Percentiles rank a stretch among this genome's conserved stretches.
Evolutionary conservation across 75 land plant species (phyloP).

Genomic region (Sequoia sempervirens): DNA sequence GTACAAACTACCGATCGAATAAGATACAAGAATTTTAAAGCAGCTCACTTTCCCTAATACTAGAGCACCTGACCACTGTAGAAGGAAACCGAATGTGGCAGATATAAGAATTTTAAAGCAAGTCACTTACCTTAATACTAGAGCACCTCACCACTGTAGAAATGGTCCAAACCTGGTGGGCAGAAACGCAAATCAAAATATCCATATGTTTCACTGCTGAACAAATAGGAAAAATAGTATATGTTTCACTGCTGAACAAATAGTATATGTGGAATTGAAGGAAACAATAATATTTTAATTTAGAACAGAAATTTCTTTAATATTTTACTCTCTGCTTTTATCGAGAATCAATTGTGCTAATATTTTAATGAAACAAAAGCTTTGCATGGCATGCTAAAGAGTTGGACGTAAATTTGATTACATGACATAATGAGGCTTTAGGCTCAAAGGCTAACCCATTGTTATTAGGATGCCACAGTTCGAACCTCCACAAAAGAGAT

Average conservation of each 20-base stretch:
- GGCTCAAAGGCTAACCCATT: not conserved
- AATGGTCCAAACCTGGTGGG: constrained; percentile 34
- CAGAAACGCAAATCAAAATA: constrained; percentile 61
- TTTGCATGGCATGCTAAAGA: not conserved
- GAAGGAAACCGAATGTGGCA: no score
- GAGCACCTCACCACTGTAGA: no score
- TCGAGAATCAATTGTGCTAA: not conserved
- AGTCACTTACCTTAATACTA: no score
- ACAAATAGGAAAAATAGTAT: no score
- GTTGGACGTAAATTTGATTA: not conserved
- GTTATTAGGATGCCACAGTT: not conserved
- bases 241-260: constrained; percentile 39
- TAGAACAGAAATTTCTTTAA: not conserved
- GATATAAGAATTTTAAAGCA: no score
- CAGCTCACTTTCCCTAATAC: no score
- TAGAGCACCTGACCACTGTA: no score
- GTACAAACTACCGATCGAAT: no score
- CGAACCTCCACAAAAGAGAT: not conserved
- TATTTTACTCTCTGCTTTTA: not conserved
- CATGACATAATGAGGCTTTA: not conserved
- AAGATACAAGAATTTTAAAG: no score
- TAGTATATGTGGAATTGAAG: not conserved
- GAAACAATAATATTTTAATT: not conserved
- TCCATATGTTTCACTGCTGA: no score
- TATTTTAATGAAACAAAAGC: not conserved